Evolutionary conservation across 2,329 filamentous ascomycete genomes (phyloP).

Genomic region (Colletotrichum spinosum): DNA sequence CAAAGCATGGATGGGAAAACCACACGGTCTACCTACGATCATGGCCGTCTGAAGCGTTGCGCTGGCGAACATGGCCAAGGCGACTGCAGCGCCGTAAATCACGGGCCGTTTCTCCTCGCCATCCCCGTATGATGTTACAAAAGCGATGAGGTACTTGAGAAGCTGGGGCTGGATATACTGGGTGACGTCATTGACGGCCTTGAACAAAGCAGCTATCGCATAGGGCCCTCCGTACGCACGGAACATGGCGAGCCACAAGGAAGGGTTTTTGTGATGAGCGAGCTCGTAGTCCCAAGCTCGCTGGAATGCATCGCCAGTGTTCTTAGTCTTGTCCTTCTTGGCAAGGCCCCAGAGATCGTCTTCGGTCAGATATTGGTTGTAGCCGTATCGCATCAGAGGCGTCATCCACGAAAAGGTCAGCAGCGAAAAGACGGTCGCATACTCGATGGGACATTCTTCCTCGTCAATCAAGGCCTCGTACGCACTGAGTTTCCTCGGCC

Average conservation of each 20-base stretch:
- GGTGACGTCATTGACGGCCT: slow-evolving; percentile 86
- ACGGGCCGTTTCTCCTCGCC: slow-evolving; percentile 74
- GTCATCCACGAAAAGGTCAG: slow-evolving; percentile 99
- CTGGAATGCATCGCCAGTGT: slow-evolving; percentile 77
- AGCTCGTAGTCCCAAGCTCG: slow-evolving; percentile 83
- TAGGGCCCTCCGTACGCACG: slow-evolving; percentile 89
- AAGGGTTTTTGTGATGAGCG: slow-evolving; percentile 75
- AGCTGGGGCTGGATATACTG: slow-evolving; percentile 94
- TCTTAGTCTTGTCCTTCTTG: slow-evolving; percentile 80
- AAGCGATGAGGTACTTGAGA: slow-evolving; percentile 83
- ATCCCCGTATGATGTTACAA: slow-evolving; percentile 77
- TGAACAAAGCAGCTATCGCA: slow-evolving; percentile 83
- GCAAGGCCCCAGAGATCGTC: slow-evolving; percentile 96
- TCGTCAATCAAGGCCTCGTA: slow-evolving; percentile 70
- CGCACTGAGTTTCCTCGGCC: slow-evolving; percentile 79
- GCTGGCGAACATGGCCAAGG: slow-evolving; percentile 90
- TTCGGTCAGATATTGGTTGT: slow-evolving; percentile 91
- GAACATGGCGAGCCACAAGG: slow-evolving; percentile 88
- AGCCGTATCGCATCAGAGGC: slow-evolving; percentile 94
- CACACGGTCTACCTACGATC: slow-evolving; percentile 59
- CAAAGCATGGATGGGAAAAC: not conserved
- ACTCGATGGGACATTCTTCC: slow-evolving; percentile 81
- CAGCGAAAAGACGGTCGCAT: slow-evolving; percentile 92
- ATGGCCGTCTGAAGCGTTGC: slow-evolving; percentile 88
- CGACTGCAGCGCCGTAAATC: slow-evolving; percentile 87